Evolutionary conservation across 306 rosid genomes (phyloP), one percentile per base, ranked within the genome.

Genomic region (Quercus rubra): DNA sequence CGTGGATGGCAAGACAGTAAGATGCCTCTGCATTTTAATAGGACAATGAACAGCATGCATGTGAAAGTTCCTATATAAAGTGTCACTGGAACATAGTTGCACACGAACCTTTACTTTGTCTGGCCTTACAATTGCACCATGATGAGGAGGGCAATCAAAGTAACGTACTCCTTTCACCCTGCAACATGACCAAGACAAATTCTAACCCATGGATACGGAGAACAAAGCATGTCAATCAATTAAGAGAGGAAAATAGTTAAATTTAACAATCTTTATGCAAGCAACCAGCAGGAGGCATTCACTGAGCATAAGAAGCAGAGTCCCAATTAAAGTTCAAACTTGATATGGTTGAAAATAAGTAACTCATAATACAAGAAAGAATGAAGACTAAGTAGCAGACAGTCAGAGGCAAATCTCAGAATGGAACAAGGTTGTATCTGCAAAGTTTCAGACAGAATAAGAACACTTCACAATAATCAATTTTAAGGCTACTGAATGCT

Each of bases 121-220:
- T n/a, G 97, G 93, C 85, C 94, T 87, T 77, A 94, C 88, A 81
- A 94, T 87, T 80, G 89, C 94, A 54, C 98, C 97, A 35, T 90
- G 98, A 79, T 86, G 89, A 10, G 92, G 90, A 67, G 91, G 94
- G 79, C 98, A 92, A 71, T 83, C 83, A 63, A 94, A 94, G 87
- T 92, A 92, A 73, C 92, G 91, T 18, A 84, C 81, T 82, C 94
- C 97, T 85, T 92, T 94, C 82, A 94, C 96, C 91, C 97, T 94
- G 85, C 61, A 28, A 62, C 56, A 77, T 43, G 74, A 76, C 52
- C 14, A 75, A 70, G 69, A 84, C 43, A 43, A 49, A 56, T 27
- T 23, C 58, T 71, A 61, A 74, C 54, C 9, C 19, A 74, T 10
- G 14, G 18, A 54, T 51, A 28, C 4, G 21, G 31, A 19, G 18